A percentile compares a stretch with the other conserved stretches of the same genome.
These are phyloP conservation scores for Rhizophagus sp. DNA, from an alignment of 192 early-diverging fungal species.

Conservation along the genomic window DNA sequence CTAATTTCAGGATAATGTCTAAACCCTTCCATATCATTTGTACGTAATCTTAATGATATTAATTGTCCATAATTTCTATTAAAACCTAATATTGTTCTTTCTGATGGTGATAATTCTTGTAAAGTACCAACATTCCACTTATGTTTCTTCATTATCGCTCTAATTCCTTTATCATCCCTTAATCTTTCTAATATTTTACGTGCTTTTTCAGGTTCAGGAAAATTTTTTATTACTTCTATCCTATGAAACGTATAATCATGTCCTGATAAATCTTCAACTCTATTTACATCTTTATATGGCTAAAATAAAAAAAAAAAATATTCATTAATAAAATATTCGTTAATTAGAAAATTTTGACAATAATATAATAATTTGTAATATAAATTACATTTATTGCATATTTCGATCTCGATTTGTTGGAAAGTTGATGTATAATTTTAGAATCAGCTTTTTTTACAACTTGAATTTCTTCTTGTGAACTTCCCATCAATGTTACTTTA, in stretches of 20 bases:
- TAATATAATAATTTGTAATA: conserved; percentile 1
- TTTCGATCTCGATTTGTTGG: conserved; percentile 11
- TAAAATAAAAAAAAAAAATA: background rate
- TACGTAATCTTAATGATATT: conserved; percentile 76
- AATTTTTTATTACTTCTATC: conserved; percentile 59
- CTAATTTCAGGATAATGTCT: conserved; percentile 66
- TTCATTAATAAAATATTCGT: background rate
- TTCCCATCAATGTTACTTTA: conserved; percentile 62
- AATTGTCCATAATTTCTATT: conserved; percentile 68
- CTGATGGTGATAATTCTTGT: conserved; percentile 69
- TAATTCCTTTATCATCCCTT: conserved; percentile 63
- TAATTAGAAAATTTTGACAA: background rate
- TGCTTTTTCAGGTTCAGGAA: conserved; percentile 55
- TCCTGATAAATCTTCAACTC: background rate
- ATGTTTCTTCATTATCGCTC: conserved; percentile 56
- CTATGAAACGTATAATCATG: conserved; percentile 59
- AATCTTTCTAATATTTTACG: conserved; percentile 62
- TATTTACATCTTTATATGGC: conserved; percentile 23
- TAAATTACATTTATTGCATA: conserved; percentile 1
- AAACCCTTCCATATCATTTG: conserved; percentile 76
- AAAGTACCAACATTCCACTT: conserved; percentile 68
- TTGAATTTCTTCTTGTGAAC: conserved; percentile 39
- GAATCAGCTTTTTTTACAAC: conserved; percentile 30
- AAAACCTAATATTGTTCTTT: conserved; percentile 69
- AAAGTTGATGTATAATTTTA: conserved; percentile 27